Evolutionary conservation across 345 rosid species (phyloP).

Genomic region (Crucihimalaya himalaica): DNA sequence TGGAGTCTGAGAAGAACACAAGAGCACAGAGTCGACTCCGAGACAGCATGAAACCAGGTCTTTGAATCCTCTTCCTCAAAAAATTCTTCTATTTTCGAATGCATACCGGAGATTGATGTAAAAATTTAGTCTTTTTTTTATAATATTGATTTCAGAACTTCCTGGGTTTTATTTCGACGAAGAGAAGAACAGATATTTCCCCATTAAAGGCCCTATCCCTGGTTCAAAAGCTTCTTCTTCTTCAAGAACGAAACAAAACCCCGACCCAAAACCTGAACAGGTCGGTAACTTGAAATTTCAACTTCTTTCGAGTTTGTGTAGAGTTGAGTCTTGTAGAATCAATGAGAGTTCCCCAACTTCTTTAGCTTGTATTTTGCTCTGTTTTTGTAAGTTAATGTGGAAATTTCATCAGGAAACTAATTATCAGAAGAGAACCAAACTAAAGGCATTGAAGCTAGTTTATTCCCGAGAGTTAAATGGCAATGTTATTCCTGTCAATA

Average conservation of each 20-base stretch:
- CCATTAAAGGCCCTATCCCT: constrained; percentile 74
- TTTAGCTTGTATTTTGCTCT: background rate
- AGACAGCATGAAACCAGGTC: constrained; percentile 41
- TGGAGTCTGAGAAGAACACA: constrained; percentile 17
- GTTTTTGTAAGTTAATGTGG: background rate
- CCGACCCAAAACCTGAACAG: constrained; percentile 39
- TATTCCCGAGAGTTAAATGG: constrained; percentile 70
- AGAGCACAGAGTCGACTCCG: constrained; percentile 12
- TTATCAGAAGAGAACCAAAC: constrained; percentile 36
- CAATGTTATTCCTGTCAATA: constrained; percentile 38
- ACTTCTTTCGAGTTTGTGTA: background rate
- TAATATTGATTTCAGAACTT: constrained; percentile 50
- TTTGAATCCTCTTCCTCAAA: background rate
- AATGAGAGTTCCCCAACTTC: background rate
- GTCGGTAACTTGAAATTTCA: constrained; percentile 28
- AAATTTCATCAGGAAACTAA: constrained; percentile 25
- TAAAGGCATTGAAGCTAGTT: constrained; percentile 52
- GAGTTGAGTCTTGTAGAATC: constrained; percentile 17
- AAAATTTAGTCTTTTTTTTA: background rate
- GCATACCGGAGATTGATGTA: background rate
- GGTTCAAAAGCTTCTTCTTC: constrained; percentile 50
- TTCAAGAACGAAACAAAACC: constrained; percentile 38
- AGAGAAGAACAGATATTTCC: constrained; percentile 88
- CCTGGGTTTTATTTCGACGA: constrained; percentile 86
- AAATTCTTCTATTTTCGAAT: background rate